phyloP scores from a whole-genome alignment of 257 asterid genomes.

The Solanum verrucosum region DNA sequence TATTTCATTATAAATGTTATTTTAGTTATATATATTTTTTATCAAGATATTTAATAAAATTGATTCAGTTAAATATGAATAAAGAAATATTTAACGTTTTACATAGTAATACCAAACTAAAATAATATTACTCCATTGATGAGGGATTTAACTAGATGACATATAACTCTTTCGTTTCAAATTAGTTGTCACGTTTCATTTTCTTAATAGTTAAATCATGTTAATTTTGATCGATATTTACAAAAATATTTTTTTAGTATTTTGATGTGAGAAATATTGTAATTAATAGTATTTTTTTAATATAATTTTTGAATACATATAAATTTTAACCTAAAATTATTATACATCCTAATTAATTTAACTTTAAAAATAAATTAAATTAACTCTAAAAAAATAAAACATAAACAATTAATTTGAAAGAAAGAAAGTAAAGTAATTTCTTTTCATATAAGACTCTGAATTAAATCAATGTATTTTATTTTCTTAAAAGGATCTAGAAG shows the following conservation, averaged over 20 bases:
- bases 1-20: neutral
- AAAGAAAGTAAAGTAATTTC: neutral
- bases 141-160: neutral
- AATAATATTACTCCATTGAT: neutral
- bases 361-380: neutral
- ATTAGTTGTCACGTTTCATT: neutral
- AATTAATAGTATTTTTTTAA: fast-evolving
- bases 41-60: neutral
- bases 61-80: neutral
- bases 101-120: neutral
- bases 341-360: neutral
- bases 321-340: neutral
- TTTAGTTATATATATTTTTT: neutral
- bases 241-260: neutral
- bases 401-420: neutral
- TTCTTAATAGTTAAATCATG: neutral
- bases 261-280: neutral
- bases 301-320: neutral
- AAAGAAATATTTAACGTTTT: neutral
- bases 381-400: neutral
- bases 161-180: neutral
- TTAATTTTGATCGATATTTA: neutral
- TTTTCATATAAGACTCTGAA: neutral
- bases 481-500: neutral
- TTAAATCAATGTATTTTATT: neutral